Conservation (phyloP, 192 early-diverging fungal genomes). For the Phlyctochytrium arcticum region DNA sequence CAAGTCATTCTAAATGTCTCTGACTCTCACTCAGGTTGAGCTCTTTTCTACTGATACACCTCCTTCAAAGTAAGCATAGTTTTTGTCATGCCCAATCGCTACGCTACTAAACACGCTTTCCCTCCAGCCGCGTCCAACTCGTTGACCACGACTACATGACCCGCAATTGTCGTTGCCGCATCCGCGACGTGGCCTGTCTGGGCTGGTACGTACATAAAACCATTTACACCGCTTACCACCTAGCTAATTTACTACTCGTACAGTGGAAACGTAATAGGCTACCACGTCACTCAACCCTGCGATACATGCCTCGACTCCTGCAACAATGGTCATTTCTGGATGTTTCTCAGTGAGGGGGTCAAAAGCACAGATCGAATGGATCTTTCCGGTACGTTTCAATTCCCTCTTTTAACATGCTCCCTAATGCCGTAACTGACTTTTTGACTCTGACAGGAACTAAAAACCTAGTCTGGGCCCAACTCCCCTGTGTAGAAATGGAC, state of each 20-base stretch:
- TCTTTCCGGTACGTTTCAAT: conserved; percentile 21
- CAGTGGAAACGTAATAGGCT: conserved; percentile 65
- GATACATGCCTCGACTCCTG: conserved; percentile 79
- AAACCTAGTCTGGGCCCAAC: conserved; percentile 37
- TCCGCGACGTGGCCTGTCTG: conserved; percentile 75
- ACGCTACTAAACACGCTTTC: neutral
- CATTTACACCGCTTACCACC: neutral
- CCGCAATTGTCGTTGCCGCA: conserved; percentile 69
- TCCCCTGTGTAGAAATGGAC: conserved; percentile 33
- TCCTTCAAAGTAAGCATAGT: conserved; percentile 36
- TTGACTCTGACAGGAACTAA: conserved; percentile 13
- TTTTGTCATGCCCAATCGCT: neutral
- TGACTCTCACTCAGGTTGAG: conserved; percentile 46
- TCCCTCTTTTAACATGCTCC: neutral
- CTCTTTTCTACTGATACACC: conserved; percentile 71
- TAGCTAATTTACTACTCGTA: too few relatives aligned
- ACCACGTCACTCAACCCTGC: conserved; percentile 81
- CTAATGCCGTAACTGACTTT: neutral
- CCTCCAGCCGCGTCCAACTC: conserved; percentile 54
- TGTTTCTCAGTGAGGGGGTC: conserved; percentile 83
- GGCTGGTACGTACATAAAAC: conserved; percentile 38
- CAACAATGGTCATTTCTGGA: conserved; percentile 98
- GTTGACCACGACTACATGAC: conserved; percentile 78
- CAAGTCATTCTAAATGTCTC: neutral
- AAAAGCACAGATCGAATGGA: conserved; percentile 52